Conservation (phyloP, 2,329 filamentous ascomycete species). For the Bipolaris victoriae region DNA sequence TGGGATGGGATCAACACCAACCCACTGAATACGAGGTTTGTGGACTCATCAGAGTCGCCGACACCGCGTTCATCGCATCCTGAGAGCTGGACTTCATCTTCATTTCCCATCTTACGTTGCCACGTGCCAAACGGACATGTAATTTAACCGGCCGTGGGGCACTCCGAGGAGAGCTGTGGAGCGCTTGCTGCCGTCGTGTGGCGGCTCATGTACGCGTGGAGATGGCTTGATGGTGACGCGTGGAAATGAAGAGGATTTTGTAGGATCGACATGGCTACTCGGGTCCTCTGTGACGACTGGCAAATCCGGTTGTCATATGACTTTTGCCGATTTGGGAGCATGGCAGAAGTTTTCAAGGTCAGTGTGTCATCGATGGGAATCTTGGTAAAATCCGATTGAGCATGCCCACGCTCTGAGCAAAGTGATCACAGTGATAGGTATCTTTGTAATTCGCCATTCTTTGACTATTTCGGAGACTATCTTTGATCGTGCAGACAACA, state of each 20-base stretch:
- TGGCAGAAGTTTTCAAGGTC: neutral
- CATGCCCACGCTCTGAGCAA: neutral
- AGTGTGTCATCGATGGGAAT: neutral
- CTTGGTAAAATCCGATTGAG: neutral
- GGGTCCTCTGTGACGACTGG: neutral
- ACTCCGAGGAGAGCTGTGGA: neutral
- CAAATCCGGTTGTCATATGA: neutral
- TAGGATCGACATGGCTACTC: neutral
- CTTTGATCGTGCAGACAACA: too few species aligned
- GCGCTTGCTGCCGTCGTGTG: neutral
- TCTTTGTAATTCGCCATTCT: neutral
- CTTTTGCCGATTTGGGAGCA: neutral
- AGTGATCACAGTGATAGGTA: neutral
- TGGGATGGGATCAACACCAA: neutral
- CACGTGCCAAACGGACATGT: slow-evolving; percentile 9
- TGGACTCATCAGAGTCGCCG: slow-evolving; percentile 4
- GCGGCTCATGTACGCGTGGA: neutral
- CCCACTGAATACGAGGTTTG: slow-evolving; percentile 2
- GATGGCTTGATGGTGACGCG: slow-evolving; percentile 1
- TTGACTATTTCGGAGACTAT: too few species aligned
- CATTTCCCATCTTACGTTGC: slow-evolving; percentile 2
- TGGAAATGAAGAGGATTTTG: neutral
- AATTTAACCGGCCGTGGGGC: slow-evolving; percentile 11
- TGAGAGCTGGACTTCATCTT: neutral
- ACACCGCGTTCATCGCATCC: slow-evolving; percentile 6